Evolutionary conservation across 768 basidiomycete genomes (phyloP).

Genomic region (Lactarius hengduanensis): DNA sequence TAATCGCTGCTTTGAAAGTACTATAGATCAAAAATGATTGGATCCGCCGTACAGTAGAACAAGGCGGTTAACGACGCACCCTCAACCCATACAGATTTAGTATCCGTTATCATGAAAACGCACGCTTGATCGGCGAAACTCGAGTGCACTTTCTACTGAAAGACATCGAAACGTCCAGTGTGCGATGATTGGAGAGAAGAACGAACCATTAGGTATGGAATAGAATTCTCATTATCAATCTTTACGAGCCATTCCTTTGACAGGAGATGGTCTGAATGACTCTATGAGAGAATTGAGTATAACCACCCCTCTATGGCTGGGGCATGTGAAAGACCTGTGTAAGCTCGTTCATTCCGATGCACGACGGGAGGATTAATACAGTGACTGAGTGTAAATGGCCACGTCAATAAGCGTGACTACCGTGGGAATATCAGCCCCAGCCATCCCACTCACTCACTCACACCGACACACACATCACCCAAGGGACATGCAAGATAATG

Average conservation of each 20-base stretch:
- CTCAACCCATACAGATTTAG: slow-evolving; percentile 73
- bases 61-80: slow-evolving; percentile 41
- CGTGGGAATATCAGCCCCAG: slow-evolving; percentile 17
- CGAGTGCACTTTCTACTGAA: slow-evolving; percentile 55
- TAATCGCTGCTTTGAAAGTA: slow-evolving; percentile 41
- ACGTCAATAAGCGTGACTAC: slow-evolving; percentile 9
- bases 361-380: not conserved
- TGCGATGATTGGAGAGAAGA: slow-evolving; percentile 6
- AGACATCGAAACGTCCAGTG: slow-evolving; percentile 5
- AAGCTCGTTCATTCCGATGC: slow-evolving; percentile 21
- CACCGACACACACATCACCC: slow-evolving; percentile 2
- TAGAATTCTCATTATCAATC: slow-evolving; percentile 55
- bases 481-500: slow-evolving; percentile 31
- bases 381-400: not conserved
- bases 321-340: slow-evolving; percentile 22
- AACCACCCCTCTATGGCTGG: not conserved
- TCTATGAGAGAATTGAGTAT: slow-evolving; percentile 39
- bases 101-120: slow-evolving; percentile 68
- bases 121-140: slow-evolving; percentile 58
- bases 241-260: slow-evolving; percentile 76
- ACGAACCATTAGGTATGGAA: slow-evolving; percentile 73
- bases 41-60: not conserved
- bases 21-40: slow-evolving; percentile 37
- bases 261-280: slow-evolving; percentile 53
- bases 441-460: not conserved